Evolutionary conservation across 768 basidiomycete species (phyloP), one percentile per base, ranked within the genome.

Genomic region (Russula sp.): DNA sequence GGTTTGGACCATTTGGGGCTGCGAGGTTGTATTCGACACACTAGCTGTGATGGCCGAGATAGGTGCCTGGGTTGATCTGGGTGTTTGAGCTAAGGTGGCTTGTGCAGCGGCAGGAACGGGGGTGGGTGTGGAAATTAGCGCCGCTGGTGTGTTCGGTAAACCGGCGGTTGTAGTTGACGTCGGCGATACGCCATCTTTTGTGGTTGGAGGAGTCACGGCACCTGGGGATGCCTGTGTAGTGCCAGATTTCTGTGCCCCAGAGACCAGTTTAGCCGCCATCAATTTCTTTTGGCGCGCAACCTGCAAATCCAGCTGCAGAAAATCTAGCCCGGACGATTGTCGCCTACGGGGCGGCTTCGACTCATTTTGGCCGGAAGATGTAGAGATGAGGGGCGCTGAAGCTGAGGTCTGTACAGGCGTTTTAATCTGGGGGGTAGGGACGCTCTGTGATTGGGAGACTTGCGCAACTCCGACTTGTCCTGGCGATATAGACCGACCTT

Each of bases 291-390:
- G 55, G 49, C 64, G 64, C 5, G 64, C 64, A 20, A 30, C 20
- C 32, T 57, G 48, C 26, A 65, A 26, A 44, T 65, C 64, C 20
- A 65, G 10, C 49, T 65, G 64, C 40, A 65, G 26, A 46, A 65
- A 65, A 40, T 65, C 49, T 28, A 65, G 24, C 40, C 59, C 64
- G 2, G 40, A 60, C 20, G 64, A 61, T 36, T 61, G 59, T 50
- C 64, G 64, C n/a, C 49, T 61, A 3, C 54, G 16, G 1, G 22
- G 38, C 16, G 20, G 38, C 14, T 28, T 65, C 18, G 38, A 14
- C 8, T 61, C 44, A 42, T 61, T 49, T 26, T 38, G 38, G 5
- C 24, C 48, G 3, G 55, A 40, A 46, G 57, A 16, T 16, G 44
- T n/a, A 18, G 62, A 34, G 55, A 24, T 18, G 24, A 9, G 6